Percentiles rank a stretch among this genome's conserved stretches.
Evolutionary conservation across 768 basidiomycete species (phyloP).

Genomic region (Scleroderma bovista): DNA sequence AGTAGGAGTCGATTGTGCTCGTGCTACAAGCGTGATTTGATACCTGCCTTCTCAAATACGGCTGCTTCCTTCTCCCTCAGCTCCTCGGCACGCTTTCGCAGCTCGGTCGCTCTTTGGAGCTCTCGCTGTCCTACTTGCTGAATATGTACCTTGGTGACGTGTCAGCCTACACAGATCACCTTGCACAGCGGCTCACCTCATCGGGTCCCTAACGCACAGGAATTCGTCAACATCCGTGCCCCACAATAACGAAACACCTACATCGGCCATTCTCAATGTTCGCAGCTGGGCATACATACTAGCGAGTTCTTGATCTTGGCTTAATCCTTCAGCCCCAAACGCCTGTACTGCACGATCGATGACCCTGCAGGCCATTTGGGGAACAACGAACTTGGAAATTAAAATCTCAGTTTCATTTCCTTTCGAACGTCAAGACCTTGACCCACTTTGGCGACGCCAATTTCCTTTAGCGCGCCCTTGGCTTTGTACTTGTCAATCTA

Average conservation of each 20-base stretch:
- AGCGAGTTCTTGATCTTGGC: constrained; percentile 84
- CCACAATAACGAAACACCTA: constrained; percentile 31
- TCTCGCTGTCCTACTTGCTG: constrained; percentile 93
- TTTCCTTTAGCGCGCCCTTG: constrained; percentile 95
- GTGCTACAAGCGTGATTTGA: constrained; percentile 51
- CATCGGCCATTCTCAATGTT: constrained; percentile 85
- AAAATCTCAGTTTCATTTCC: not conserved
- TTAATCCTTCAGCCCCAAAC: constrained; percentile 94
- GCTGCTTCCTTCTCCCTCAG: constrained; percentile 56
- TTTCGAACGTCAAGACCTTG: not conserved
- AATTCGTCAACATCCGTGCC: constrained; percentile 4
- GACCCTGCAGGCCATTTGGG: constrained; percentile 80
- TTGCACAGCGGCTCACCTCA: constrained; percentile 43
- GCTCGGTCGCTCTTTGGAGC: constrained; percentile 64
- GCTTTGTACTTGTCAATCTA: constrained; percentile 88
- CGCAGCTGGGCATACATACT: constrained; percentile 71
- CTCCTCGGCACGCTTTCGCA: constrained; percentile 51
- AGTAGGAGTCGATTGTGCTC: not conserved
- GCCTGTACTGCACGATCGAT: constrained; percentile 96
- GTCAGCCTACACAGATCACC: not conserved
- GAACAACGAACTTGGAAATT: constrained; percentile 76
- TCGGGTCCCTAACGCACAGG: constrained; percentile 59
- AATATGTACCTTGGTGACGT: constrained; percentile 70
- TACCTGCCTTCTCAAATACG: constrained; percentile 52
- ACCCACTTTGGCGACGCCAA: constrained; percentile 90